These are phyloP conservation scores for Coccomyxa sp. DNA, from an alignment of 139 green algal genomes.

Conservation along the genomic window DNA sequence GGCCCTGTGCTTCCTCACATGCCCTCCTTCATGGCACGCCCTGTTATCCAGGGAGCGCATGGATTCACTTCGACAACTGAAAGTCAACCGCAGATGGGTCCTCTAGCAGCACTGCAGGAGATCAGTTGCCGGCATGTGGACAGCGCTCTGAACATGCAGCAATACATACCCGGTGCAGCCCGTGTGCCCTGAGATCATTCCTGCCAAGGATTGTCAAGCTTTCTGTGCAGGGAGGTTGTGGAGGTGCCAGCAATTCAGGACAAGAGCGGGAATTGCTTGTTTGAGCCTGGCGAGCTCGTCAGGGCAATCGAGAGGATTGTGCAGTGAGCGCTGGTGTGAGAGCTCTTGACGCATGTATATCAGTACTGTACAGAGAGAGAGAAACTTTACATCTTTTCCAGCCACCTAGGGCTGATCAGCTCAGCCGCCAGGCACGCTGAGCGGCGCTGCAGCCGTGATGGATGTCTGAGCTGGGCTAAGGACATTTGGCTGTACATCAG, in stretches of 20 bases:
- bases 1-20: not conserved
- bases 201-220: not conserved
- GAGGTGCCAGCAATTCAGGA: constrained; percentile 52
- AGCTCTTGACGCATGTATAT: too few relatives aligned
- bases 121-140: not conserved
- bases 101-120: not conserved
- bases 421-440: too few relatives aligned
- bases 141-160: not conserved
- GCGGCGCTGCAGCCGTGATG: too few relatives aligned
- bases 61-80: not conserved
- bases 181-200: not conserved
- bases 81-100: not conserved
- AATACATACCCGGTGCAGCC: not conserved
- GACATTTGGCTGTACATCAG: too few relatives aligned
- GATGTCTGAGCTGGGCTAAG: too few relatives aligned
- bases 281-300: constrained; percentile 68
- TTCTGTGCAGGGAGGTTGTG: constrained; percentile 34
- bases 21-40: not conserved
- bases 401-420: too few relatives aligned
- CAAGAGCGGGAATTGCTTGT: constrained; percentile 36
- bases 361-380: too few relatives aligned
- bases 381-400: too few relatives aligned
- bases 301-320: constrained; percentile 49
- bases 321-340: too few relatives aligned
- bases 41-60: not conserved